Conservation (phyloP, 2,329 filamentous ascomycete species). For the Ramichloridium luteum region DNA sequence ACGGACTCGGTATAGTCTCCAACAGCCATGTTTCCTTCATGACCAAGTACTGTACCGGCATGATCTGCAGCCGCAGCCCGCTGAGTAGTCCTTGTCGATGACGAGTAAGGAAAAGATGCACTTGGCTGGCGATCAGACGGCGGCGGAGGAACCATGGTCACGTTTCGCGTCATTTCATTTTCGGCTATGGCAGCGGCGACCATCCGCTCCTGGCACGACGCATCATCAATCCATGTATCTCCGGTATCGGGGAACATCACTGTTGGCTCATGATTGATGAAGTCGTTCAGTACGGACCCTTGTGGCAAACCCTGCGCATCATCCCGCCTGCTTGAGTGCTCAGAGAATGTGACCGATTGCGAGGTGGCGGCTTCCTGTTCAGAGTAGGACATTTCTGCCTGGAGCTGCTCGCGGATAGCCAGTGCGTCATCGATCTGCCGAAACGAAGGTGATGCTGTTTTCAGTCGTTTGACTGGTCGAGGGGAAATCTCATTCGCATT, state of each 20-base stretch:
- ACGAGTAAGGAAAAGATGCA: constrained; percentile 19
- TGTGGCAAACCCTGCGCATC: constrained; percentile 18
- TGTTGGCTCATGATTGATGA: constrained; percentile 28
- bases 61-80: constrained; percentile 5
- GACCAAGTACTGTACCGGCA: too few species aligned
- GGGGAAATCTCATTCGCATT: too few species aligned
- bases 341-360: constrained; percentile 11
- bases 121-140: constrained; percentile 10
- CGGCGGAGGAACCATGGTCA: constrained; percentile 1
- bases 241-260: constrained; percentile 30
- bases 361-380: constrained; percentile 9
- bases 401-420: too few species aligned
- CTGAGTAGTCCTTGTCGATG: constrained; percentile 8
- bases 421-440: too few species aligned
- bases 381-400: too few species aligned
- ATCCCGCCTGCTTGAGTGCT: constrained; percentile 11
- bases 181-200: constrained; percentile 23
- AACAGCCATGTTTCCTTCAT: too few species aligned
- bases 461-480: too few species aligned
- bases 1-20: too few species aligned
- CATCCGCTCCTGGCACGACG: constrained; percentile 29
- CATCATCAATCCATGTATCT: constrained; percentile 32
- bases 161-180: constrained; percentile 9
- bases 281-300: constrained; percentile 26
- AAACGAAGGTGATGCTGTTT: too few species aligned